These are phyloP conservation scores for Globisporangium irregulare DNA, from an alignment of 352 stramenopile genomes.

Conservation along the genomic window DNA sequence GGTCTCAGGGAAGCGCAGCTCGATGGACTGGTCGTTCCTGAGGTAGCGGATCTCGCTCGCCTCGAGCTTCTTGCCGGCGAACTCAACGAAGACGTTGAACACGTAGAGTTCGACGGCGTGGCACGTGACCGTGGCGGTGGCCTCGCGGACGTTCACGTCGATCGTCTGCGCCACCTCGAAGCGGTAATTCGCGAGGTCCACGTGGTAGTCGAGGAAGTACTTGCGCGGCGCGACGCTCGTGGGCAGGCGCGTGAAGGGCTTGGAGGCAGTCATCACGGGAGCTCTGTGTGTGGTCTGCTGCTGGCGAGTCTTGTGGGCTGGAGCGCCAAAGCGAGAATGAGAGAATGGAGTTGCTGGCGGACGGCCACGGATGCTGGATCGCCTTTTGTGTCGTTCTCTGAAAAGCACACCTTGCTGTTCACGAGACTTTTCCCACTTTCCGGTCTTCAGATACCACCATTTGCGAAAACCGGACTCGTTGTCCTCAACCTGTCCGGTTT, in stretches of 20 bases:
- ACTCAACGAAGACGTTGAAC: constrained; percentile 56
- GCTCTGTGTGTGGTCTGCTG: not conserved
- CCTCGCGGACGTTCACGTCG: constrained; percentile 50
- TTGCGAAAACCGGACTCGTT: no score
- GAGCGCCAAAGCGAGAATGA: not conserved
- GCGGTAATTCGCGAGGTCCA: constrained; percentile 68
- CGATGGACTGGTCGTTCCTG: constrained; percentile 48
- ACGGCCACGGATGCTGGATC: not conserved
- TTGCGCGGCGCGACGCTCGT: constrained; percentile 53
- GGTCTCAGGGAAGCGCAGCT: constrained; percentile 44
- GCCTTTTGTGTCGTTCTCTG: no score
- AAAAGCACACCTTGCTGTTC: no score
- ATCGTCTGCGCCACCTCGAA: constrained; percentile 73
- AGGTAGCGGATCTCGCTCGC: constrained; percentile 61
- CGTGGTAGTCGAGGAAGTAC: constrained; percentile 79
- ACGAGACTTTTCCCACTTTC: no score
- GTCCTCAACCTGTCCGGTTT: not conserved
- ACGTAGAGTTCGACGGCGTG: constrained; percentile 94
- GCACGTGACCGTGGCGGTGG: constrained; percentile 83
- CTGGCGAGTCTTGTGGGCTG: constrained; percentile 5
- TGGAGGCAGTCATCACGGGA: constrained; percentile 8
- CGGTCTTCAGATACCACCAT: no score
- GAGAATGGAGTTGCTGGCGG: not conserved
- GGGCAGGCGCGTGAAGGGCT: constrained; percentile 66
- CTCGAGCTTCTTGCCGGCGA: constrained; percentile 35